Conservation (phyloP, 192 early-diverging fungal species). For the Polychytrium aggregatum region DNA sequence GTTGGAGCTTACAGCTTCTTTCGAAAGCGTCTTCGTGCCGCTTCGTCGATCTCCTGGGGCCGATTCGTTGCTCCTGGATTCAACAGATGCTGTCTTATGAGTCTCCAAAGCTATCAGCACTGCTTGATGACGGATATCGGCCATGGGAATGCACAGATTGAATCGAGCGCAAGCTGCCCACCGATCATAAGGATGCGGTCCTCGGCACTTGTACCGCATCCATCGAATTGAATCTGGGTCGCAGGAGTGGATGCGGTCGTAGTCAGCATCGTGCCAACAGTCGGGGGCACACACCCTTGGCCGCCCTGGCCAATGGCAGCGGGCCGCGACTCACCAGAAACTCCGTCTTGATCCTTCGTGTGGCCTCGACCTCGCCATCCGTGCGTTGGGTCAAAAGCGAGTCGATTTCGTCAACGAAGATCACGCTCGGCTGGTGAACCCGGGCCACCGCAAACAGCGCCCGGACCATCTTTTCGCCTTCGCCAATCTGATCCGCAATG, state of each 20-base stretch:
- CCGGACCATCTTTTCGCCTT: conserved; percentile 90
- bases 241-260: too few relatives aligned
- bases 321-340: conserved; percentile 73
- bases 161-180: too few relatives aligned
- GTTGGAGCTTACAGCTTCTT: conserved; percentile 31
- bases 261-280: too few relatives aligned
- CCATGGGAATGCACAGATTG: too few relatives aligned
- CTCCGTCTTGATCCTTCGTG: conserved; percentile 85
- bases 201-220: conserved; percentile 56
- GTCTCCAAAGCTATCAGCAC: too few relatives aligned
- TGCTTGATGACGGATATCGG: too few relatives aligned
- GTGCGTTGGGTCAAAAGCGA: conserved; percentile 78
- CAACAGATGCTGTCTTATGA: too few relatives aligned
- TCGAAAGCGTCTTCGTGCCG: conserved; percentile 56
- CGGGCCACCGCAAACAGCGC: conserved; percentile 86
- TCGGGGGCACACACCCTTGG: too few relatives aligned
- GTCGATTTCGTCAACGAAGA: conserved; percentile 94
- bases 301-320: too few relatives aligned
- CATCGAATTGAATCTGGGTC: conserved; percentile 52
- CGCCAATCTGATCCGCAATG: conserved; percentile 39
- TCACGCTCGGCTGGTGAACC: conserved; percentile 72
- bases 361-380: conserved; percentile 82
- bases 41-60: conserved; percentile 89
- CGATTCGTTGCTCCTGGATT: conserved; percentile 29
- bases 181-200: conserved; percentile 70